Percentiles rank a stretch among this genome's conserved stretches.
phyloP scores from a whole-genome alignment of 2,329 filamentous ascomycete genomes.

The Cytospora chrysosperma region DNA sequence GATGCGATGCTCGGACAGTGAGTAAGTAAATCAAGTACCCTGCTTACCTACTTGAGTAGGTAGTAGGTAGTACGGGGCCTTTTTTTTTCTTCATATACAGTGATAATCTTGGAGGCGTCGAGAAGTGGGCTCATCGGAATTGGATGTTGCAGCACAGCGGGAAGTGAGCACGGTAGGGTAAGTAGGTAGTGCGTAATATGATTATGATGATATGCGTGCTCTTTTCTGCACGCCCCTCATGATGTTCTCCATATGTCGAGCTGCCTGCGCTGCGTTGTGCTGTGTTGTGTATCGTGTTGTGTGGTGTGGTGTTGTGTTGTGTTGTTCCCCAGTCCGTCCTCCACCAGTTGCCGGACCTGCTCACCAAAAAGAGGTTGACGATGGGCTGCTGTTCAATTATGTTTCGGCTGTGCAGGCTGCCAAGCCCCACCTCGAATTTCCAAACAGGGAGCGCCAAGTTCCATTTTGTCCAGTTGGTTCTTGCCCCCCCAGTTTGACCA shows the following conservation, averaged over 20 bases:
- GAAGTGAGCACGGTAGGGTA: neutral
- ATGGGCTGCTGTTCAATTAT: too few species aligned
- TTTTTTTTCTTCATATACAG: too few species aligned
- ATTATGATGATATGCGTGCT: neutral
- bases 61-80: neutral
- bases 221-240: too few species aligned
- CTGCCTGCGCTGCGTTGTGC: neutral
- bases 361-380: too few species aligned
- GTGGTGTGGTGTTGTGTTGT: neutral
- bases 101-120: neutral
- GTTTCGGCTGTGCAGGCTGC: neutral
- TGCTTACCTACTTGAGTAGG: too few species aligned
- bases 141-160: neutral
- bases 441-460: conserved; percentile 14
- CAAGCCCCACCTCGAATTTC: neutral
- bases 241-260: neutral
- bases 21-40: too few species aligned
- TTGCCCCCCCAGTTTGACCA: neutral
- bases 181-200: neutral
- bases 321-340: neutral
- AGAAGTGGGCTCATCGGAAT: neutral
- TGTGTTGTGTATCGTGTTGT: neutral
- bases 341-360: too few species aligned
- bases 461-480: conserved; percentile 8
- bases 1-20: neutral